These are phyloP conservation scores for Theileria orientalis DNA, from an alignment of 169 alveolate genomes.

Conservation along the genomic window DNA sequence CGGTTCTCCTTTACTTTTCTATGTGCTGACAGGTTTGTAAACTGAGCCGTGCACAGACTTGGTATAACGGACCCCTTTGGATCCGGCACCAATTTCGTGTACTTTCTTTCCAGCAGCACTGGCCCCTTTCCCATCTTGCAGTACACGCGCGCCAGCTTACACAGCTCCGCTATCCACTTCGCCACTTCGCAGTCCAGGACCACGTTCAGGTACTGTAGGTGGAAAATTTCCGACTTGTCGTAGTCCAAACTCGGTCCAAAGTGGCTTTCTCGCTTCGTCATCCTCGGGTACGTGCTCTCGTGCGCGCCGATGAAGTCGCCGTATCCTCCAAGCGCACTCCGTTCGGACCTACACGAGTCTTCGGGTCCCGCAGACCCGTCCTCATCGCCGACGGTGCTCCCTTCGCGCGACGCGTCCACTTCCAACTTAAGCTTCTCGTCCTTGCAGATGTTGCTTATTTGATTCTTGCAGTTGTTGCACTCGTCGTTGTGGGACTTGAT, in stretches of 20 bases:
- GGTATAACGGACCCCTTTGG: not conserved
- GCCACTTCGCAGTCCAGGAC: constrained; percentile 1
- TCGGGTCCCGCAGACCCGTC: not conserved
- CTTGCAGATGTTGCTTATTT: not conserved
- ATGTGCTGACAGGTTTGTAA: not conserved
- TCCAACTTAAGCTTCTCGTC: not conserved
- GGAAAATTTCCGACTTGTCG: constrained; percentile 3
- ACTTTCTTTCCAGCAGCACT: not conserved
- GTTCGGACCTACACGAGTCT: no score
- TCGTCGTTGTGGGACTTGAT: not conserved
- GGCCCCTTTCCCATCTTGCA: constrained; percentile 23
- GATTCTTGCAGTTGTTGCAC: not conserved
- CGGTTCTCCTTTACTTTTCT: not conserved
- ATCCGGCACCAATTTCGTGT: not conserved
- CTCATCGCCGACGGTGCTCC: not conserved
- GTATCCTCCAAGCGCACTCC: no score
- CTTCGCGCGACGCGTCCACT: not conserved
- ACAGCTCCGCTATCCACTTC: constrained; percentile 49
- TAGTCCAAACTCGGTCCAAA: constrained; percentile 2
- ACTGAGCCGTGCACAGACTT: not conserved
- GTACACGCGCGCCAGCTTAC: constrained; percentile 23
- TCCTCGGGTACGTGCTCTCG: not conserved
- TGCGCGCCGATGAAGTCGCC: no score
- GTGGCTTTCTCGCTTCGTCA: not conserved
- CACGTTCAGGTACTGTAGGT: constrained; percentile 9